Conservation (phyloP, 805 yeast species). For the Teunomyces gatunensis region DNA sequence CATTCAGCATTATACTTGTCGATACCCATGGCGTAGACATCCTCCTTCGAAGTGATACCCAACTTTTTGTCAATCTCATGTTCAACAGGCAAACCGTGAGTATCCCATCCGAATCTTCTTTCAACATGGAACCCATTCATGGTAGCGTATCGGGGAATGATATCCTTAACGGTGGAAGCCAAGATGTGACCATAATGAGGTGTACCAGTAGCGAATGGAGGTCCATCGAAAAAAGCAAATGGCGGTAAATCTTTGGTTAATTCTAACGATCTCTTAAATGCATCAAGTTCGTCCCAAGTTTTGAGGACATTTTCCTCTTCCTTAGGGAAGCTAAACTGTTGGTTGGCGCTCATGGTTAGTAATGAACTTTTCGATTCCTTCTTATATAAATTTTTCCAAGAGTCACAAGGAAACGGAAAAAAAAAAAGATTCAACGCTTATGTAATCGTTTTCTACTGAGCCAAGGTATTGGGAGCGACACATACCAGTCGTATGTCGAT, state of each 20-base stretch:
- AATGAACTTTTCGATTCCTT: neutral
- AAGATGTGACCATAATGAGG: conserved; percentile 98
- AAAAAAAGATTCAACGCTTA: conserved; percentile 1
- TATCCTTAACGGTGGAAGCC: conserved; percentile 96
- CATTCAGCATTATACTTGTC: conserved; percentile 93
- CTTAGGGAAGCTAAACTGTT: conserved; percentile 68
- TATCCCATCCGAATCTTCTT: conserved; percentile 99
- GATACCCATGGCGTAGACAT: conserved; percentile 91
- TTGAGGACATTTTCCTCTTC: conserved; percentile 84
- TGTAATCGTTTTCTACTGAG: neutral
- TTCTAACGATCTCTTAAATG: conserved; percentile 85
- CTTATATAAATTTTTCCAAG: neutral
- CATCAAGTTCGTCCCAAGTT: conserved; percentile 88
- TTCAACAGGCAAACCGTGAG: conserved; percentile 98
- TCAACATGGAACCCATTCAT: conserved; percentile 97
- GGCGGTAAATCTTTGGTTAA: conserved; percentile 81
- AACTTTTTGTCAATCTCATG: conserved; percentile 98
- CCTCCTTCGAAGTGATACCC: conserved; percentile 89
- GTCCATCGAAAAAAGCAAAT: conserved; percentile 96
- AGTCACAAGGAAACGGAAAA: neutral
- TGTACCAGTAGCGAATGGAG: conserved; percentile 99
- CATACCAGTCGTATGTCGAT: neutral
- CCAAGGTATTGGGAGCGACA: neutral
- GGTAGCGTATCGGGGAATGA: conserved; percentile 95
- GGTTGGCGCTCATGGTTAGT: conserved; percentile 3